phyloP scores from a whole-genome alignment of 495 filamentous ascomycete genomes.

The Eremomyces bilateralis region DNA sequence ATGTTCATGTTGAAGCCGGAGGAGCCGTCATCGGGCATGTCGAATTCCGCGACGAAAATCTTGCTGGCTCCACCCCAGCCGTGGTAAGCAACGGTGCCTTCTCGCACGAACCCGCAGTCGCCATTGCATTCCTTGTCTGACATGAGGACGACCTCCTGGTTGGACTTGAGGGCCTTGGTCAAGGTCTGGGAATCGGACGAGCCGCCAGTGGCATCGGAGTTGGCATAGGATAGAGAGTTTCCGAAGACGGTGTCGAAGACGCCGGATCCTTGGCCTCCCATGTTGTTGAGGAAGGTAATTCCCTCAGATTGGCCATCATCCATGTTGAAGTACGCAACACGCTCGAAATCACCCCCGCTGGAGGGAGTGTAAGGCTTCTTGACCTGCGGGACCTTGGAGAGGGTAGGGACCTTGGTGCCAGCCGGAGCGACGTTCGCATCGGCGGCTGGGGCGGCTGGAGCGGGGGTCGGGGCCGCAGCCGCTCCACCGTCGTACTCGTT shows the following conservation, averaged over 20 bases:
- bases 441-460: constrained; percentile 11
- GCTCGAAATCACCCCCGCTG: constrained; percentile 15
- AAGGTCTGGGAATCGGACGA: constrained; percentile 29
- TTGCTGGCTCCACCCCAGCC: constrained; percentile 41
- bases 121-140: constrained; percentile 30
- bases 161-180: constrained; percentile 26
- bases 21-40: constrained; percentile 35
- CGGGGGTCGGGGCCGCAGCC: constrained; percentile 7
- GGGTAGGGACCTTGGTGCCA: constrained; percentile 7
- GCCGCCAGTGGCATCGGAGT: constrained; percentile 26
- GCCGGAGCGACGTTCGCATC: constrained; percentile 8
- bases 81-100: constrained; percentile 37
- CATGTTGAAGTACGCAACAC: constrained; percentile 35
- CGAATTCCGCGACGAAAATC: constrained; percentile 44
- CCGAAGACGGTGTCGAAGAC: constrained; percentile 37
- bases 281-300: constrained; percentile 43
- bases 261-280: constrained; percentile 36
- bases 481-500: constrained; percentile 35
- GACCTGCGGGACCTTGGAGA: constrained; percentile 1
- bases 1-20: constrained; percentile 27
- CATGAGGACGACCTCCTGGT: constrained; percentile 38
- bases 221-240: constrained; percentile 37
- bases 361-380: constrained; percentile 1
- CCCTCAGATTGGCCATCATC: constrained; percentile 26
- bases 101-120: constrained; percentile 34